Evolutionary conservation across 306 rosid genomes (phyloP).

Genomic region (Vigna nakashimae): DNA sequence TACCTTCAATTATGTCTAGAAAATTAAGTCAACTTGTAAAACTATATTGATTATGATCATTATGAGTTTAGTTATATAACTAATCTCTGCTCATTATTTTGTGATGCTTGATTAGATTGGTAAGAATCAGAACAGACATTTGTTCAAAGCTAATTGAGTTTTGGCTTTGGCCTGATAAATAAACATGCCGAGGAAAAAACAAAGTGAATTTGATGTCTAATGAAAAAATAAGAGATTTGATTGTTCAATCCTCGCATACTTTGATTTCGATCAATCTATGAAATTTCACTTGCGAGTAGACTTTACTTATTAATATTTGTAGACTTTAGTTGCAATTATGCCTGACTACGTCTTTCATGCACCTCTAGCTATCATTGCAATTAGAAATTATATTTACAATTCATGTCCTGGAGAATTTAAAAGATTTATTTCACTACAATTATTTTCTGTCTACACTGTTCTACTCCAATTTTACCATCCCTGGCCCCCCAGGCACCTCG

Average conservation of each 20-base stretch:
- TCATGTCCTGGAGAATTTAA: not conserved
- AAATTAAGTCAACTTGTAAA: constrained; percentile 1
- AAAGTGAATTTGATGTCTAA: constrained; percentile 1
- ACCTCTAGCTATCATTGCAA: not conserved
- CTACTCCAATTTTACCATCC: constrained; percentile 10
- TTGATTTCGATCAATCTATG: constrained; percentile 7
- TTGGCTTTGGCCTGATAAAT: constrained; percentile 18
- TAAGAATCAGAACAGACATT: not conserved
- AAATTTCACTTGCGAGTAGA: not conserved
- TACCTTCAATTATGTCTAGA: constrained; percentile 10
- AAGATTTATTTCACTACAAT: constrained; percentile 1
- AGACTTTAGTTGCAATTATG: not conserved
- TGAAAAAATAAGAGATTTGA: constrained; percentile 21
- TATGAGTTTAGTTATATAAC: not conserved
- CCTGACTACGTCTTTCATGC: not conserved
- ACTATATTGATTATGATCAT: not conserved
- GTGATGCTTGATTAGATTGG: not conserved
- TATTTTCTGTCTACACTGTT: not conserved
- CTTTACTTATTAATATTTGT: not conserved
- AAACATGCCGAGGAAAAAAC: not conserved
- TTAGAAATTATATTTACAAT: not conserved
- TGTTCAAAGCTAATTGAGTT: constrained; percentile 18
- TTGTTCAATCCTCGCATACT: constrained; percentile 29
- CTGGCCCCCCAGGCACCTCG: not conserved
- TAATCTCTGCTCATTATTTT: constrained; percentile 16